Evolutionary conservation across 208 protist species (phyloP).

Genomic region (Trypanosoma platydactyli): DNA sequence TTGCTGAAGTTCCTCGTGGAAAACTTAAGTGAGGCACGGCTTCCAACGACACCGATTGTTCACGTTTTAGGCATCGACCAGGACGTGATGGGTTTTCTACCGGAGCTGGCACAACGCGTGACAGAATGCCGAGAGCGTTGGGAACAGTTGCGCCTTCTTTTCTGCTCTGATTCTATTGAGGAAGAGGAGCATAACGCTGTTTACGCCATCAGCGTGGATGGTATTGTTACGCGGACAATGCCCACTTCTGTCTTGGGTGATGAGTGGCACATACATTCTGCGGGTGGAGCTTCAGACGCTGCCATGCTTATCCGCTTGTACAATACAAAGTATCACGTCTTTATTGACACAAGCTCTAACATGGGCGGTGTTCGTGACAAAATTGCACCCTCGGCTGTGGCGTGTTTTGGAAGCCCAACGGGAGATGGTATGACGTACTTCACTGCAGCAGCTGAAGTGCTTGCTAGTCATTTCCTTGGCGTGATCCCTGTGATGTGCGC

Average conservation of each 20-base stretch:
- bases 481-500: conserved; percentile 45
- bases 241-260: conserved; percentile 31
- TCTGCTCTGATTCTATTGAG: conserved; percentile 49
- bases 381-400: conserved; percentile 28
- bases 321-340: conserved; percentile 52
- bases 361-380: background rate
- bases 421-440: conserved; percentile 68
- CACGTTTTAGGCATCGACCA: conserved; percentile 36
- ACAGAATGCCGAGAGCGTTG: background rate
- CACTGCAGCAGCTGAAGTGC: conserved; percentile 41
- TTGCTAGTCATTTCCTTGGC: conserved; percentile 45
- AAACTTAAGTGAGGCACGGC: conserved; percentile 8
- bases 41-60: conserved; percentile 31
- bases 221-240: conserved; percentile 12
- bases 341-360: conserved; percentile 20
- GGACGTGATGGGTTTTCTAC: conserved; percentile 22
- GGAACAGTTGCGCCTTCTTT: conserved; percentile 44
- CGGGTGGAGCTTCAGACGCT: background rate
- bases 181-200: conserved; percentile 55
- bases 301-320: conserved; percentile 36
- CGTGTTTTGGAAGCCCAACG: conserved; percentile 39
- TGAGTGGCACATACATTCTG: conserved; percentile 30
- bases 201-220: conserved; percentile 37
- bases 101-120: conserved; percentile 5
- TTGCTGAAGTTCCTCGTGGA: conserved; percentile 27